phyloP scores from a whole-genome alignment of 169 alveolate genomes.

The Babesia ovis region DNA sequence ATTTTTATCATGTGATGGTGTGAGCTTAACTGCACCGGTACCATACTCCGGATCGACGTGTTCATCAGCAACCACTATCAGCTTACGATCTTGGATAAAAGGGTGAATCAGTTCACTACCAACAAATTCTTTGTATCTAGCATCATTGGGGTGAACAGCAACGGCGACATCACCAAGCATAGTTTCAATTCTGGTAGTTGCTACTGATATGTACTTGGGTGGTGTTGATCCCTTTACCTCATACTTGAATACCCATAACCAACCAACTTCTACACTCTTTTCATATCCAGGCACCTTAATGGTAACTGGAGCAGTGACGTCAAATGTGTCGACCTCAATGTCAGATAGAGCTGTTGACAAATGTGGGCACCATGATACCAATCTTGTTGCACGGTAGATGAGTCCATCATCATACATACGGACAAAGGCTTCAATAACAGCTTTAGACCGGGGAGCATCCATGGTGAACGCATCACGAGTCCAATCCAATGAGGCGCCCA shows the following conservation, averaged over 20 bases:
- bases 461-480: slow-evolving; percentile 96
- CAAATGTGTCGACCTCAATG: slow-evolving; percentile 96
- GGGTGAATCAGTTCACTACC: slow-evolving; percentile 98
- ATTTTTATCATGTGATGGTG: slow-evolving; percentile 99
- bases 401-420: slow-evolving; percentile 91
- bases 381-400: slow-evolving; percentile 93
- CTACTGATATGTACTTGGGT: slow-evolving; percentile 81
- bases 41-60: slow-evolving; percentile 97
- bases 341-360: slow-evolving; percentile 98
- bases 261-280: slow-evolving; percentile 95
- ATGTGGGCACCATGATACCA: slow-evolving; percentile 98
- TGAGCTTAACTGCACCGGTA: slow-evolving; percentile 99
- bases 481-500: slow-evolving; percentile 97
- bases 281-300: slow-evolving; percentile 73
- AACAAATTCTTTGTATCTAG: slow-evolving; percentile 88
- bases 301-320: slow-evolving; percentile 87
- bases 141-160: slow-evolving; percentile 99
- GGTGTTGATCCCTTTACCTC: slow-evolving; percentile 86
- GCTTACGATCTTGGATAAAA: slow-evolving; percentile 90
- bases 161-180: slow-evolving; percentile 99
- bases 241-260: slow-evolving; percentile 93
- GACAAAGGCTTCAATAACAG: slow-evolving; percentile 96
- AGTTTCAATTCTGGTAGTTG: slow-evolving; percentile 99
- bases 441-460: slow-evolving; percentile 88
- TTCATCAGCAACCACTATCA: slow-evolving; percentile 93